Conservation (phyloP, 306 rosid species). For the Dryas alaskensis region DNA sequence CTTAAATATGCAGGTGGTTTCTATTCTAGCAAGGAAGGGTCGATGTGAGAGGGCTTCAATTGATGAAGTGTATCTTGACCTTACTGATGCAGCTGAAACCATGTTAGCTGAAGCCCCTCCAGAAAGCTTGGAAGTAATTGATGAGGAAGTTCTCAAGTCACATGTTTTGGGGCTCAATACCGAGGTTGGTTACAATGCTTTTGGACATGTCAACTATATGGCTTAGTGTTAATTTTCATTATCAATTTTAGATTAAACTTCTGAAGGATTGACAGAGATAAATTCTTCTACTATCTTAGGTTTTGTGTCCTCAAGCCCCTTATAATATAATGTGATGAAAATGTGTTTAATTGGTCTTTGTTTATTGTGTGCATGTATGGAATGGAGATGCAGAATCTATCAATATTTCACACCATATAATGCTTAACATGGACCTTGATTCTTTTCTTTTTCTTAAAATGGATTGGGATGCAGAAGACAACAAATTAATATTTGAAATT, state of each 20-base stretch:
- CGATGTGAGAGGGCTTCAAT: constrained; percentile 97
- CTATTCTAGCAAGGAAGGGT: constrained; percentile 73
- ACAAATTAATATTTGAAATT: neutral
- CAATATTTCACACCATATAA: neutral
- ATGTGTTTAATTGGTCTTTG: neutral
- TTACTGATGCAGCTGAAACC: constrained; percentile 76
- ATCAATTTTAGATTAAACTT: too few species aligned
- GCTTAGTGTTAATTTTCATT: neutral
- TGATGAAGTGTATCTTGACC: constrained; percentile 95
- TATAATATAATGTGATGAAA: neutral
- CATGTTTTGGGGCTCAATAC: constrained; percentile 73
- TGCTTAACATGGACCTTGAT: neutral
- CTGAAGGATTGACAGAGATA: neutral
- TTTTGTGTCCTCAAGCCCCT: neutral
- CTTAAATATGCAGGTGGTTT: constrained; percentile 56
- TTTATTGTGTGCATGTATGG: neutral
- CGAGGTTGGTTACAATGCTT: constrained; percentile 45
- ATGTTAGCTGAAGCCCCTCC: constrained; percentile 74
- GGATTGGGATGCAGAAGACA: neutral
- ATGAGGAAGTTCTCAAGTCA: constrained; percentile 73
- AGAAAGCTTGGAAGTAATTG: constrained; percentile 46
- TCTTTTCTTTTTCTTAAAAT: neutral
- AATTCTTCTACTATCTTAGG: neutral
- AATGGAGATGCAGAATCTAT: neutral
- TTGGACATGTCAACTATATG: neutral